Conservation (phyloP, 2,329 filamentous ascomycete species). For the Biscogniauxia mediterranea region DNA sequence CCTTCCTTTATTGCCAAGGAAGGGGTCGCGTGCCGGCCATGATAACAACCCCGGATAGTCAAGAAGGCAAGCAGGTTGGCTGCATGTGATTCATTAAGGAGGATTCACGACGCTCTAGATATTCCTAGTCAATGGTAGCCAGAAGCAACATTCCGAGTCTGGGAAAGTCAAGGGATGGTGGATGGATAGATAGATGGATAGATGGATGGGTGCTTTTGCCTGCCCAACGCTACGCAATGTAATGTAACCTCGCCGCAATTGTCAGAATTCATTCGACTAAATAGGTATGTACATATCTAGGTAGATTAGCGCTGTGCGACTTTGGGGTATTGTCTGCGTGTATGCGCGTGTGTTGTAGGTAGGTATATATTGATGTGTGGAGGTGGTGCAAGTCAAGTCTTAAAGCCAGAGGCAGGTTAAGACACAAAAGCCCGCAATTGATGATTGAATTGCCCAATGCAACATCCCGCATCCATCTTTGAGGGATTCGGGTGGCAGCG, state of each 20-base stretch:
- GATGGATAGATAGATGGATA: background rate
- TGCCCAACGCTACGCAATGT: background rate
- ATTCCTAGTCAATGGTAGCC: background rate
- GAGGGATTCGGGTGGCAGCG: background rate
- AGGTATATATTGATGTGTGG: background rate
- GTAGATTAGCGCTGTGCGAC: background rate
- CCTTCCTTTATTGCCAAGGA: background rate
- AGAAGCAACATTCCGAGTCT: background rate
- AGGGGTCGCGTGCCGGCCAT: background rate
- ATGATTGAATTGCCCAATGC: background rate
- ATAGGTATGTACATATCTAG: no score
- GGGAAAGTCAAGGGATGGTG: background rate
- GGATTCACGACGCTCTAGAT: background rate
- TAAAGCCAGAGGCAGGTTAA: background rate
- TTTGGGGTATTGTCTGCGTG: background rate
- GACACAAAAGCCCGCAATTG: background rate
- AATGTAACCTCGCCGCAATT: background rate
- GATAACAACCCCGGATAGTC: background rate
- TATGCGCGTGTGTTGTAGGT: background rate
- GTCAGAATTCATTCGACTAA: background rate
- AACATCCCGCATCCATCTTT: background rate
- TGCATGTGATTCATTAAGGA: background rate
- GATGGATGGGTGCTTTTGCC: background rate
- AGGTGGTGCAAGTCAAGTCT: background rate
- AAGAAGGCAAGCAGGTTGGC: background rate